Evolutionary conservation across 1,284 basidiomycete genomes (phyloP).

Genomic region (Tremellales sp.): DNA sequence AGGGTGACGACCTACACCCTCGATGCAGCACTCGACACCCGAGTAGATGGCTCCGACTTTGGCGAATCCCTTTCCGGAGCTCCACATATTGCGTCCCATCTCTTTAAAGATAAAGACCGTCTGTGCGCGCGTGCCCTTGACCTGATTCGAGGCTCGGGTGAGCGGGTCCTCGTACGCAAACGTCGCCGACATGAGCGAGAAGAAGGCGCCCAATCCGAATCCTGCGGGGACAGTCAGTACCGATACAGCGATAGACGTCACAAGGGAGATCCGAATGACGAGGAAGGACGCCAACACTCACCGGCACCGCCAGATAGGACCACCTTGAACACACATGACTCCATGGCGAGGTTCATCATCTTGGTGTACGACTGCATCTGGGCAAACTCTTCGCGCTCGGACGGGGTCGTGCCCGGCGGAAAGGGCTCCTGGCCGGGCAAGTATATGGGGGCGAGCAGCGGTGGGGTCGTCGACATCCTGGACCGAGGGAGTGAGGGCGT

Average conservation of each 20-base stretch:
- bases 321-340: slow-evolving; percentile 80
- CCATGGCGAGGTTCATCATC: slow-evolving; percentile 66
- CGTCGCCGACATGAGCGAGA: slow-evolving; percentile 91
- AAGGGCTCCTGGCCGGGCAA: slow-evolving; percentile 54
- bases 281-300: slow-evolving; percentile 48
- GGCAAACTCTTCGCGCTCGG: slow-evolving; percentile 64
- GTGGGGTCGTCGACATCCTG: slow-evolving; percentile 7
- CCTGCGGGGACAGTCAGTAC: slow-evolving; percentile 58
- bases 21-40: slow-evolving; percentile 91
- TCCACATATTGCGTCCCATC: slow-evolving; percentile 91
- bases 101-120: slow-evolving; percentile 85
- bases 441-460: slow-evolving; percentile 45
- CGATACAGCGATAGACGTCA: slow-evolving; percentile 1
- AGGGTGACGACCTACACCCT: slow-evolving; percentile 67
- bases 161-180: slow-evolving; percentile 95
- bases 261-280: background rate
- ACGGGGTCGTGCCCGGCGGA: slow-evolving; percentile 74
- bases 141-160: slow-evolving; percentile 57
- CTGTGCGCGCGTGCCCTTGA: slow-evolving; percentile 50
- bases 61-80: slow-evolving; percentile 84
- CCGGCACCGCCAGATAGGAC: slow-evolving; percentile 73
- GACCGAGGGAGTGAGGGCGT: background rate
- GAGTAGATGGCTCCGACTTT: slow-evolving; percentile 93
- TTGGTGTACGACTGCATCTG: slow-evolving; percentile 72
- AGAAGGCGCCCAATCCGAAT: slow-evolving; percentile 88